Evolutionary conservation across 2,329 filamentous ascomycete genomes (phyloP).

Genomic region (Calycina marina): DNA sequence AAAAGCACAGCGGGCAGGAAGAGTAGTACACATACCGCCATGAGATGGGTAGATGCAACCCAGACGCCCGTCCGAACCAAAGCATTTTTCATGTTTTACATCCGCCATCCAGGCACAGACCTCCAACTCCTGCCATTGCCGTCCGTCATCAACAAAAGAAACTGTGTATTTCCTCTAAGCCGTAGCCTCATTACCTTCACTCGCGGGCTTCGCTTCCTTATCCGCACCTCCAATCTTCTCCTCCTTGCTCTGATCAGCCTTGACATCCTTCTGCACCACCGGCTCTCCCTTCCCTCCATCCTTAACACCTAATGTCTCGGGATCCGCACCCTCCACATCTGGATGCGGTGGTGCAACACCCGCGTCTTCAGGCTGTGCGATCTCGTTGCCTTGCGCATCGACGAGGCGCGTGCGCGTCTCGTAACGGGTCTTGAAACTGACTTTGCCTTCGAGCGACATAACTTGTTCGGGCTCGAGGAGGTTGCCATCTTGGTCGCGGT

Average conservation of each 20-base stretch:
- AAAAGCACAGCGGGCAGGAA: too few species aligned
- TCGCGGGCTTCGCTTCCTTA: conserved; percentile 42
- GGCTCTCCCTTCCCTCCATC: conserved; percentile 26
- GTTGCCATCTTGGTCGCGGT: conserved; percentile 88
- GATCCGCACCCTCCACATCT: conserved; percentile 40
- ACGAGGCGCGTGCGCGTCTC: conserved; percentile 85
- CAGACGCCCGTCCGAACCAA: too few species aligned
- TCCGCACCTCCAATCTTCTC: conserved; percentile 35
- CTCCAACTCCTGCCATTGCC: too few species aligned
- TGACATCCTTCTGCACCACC: conserved; percentile 24
- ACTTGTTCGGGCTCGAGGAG: conserved; percentile 75
- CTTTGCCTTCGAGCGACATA: conserved; percentile 72
- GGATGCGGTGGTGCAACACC: conserved; percentile 22
- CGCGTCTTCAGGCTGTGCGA: conserved; percentile 25
- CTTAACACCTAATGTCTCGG: conserved; percentile 35
- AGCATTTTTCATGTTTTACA: too few species aligned
- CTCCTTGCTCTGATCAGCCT: conserved; percentile 42
- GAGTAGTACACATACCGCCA: too few species aligned
- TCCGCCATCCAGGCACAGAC: too few species aligned
- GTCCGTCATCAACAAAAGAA: conserved; percentile 15
- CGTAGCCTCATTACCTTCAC: conserved; percentile 45
- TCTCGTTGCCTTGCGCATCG: conserved; percentile 65
- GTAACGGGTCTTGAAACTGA: conserved; percentile 89
- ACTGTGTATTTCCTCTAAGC: conserved; percentile 12
- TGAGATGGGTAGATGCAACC: too few species aligned